Base-by-base conservation (phyloP, 2,329 filamentous ascomycete genomes). In the Botryotinia narcissicola region DNA sequence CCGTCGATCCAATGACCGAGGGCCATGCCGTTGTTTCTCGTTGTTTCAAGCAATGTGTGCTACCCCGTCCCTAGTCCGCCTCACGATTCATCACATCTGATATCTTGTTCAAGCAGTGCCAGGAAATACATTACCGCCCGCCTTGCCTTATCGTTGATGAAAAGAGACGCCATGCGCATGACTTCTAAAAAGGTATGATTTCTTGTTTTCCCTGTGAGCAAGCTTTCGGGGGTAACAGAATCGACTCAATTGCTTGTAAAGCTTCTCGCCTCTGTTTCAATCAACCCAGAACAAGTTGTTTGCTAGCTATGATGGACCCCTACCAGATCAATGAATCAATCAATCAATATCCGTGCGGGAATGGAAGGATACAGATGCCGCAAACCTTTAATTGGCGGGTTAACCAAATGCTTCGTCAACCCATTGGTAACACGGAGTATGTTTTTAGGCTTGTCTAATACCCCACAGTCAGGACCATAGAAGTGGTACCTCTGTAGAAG, bases 1-100 rank as follows among this genome's bases (percentile, higher is more conserved):
- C 66, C n/a, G 51, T 59, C 66, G 54, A 70, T 73, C 71, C 71
- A 73, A 73, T 73, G 42, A 70, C 57, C 71, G 32, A 72, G 48
- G 42, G 37, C 71, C n/a, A 61, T 73, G 42, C 61, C 40, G 71
- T 46, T 72, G 29, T 69, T 68, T 69, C 63, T 72, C 63, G 71
- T 61, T 72, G 71, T 69, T 72, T 72, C 63, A 70, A 62, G 54
- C 64, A 48, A 70, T 20, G n/a, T 54, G n/a, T 54, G 37, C n/a
- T 35, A 42, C 57, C 71, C 64, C 29, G 35, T 46, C n/a, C 40
- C 40, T 48, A 32, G 46, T 71, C 48, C 37, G 40, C 51, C 46
- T 59, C 37, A 40, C 42, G 63, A 64, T 60, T 57, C 62, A 68
- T 72, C 62, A 59, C 71, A 60, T 64, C 59, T 71, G 46, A 51